Evolutionary conservation across 305 asterid species (phyloP).

Genomic region (Plantago coronopus): DNA sequence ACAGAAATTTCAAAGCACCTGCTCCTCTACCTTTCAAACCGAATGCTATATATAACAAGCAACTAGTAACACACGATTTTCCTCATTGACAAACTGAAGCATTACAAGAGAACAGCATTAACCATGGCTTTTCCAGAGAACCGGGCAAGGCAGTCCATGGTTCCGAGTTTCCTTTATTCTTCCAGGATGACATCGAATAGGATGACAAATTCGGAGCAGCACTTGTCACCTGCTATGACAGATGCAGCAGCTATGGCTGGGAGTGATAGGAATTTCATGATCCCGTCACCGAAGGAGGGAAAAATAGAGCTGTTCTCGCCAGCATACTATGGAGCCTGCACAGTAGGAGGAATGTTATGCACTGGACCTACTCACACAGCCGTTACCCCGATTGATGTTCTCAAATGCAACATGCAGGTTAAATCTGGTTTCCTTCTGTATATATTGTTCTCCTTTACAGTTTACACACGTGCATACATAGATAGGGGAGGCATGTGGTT

Average conservation of each 20-base stretch:
- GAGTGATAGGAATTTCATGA: constrained; percentile 29
- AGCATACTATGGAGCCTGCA: constrained; percentile 59
- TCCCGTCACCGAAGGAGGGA: constrained; percentile 65
- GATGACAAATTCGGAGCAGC: not conserved
- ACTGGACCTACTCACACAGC: constrained; percentile 77
- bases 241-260: constrained; percentile 13
- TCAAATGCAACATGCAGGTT: constrained; percentile 97
- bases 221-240: not conserved
- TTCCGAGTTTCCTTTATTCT: constrained; percentile 10
- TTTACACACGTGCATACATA: too few relatives aligned
- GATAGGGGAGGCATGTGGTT: too few relatives aligned
- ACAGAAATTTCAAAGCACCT: too few relatives aligned
- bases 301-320: constrained; percentile 67
- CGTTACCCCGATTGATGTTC: constrained; percentile 79
- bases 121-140: not conserved
- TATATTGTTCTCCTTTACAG: too few relatives aligned
- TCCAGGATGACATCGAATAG: not conserved
- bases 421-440: not conserved
- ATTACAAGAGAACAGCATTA: not conserved
- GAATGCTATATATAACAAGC: too few relatives aligned
- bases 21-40: too few relatives aligned
- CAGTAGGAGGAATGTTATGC: constrained; percentile 55
- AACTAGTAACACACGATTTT: too few relatives aligned
- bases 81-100: not conserved
- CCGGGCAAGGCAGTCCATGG: constrained; percentile 1